Conservation (phyloP, 768 basidiomycete genomes). For the Suillus ampliporus region DNA sequence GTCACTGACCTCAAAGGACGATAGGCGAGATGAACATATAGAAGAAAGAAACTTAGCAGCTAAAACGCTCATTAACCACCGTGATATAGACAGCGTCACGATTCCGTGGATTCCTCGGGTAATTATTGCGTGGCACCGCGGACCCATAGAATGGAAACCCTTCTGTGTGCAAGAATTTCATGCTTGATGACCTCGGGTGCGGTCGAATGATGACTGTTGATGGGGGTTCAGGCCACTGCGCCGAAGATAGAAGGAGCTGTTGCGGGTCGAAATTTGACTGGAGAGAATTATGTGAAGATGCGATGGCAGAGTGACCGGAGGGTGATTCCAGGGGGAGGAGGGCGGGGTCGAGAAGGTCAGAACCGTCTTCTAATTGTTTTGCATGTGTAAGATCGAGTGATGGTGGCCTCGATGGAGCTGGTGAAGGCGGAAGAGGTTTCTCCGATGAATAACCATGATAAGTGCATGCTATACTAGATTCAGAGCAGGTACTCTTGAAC, state of each 20-base stretch:
- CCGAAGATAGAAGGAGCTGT: constrained; percentile 12
- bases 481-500: constrained; percentile 18
- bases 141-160: constrained; percentile 9
- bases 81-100: constrained; percentile 49
- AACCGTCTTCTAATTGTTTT: constrained; percentile 15
- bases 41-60: neutral
- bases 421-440: constrained; percentile 15
- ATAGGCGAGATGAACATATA: neutral
- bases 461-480: constrained; percentile 18
- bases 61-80: constrained; percentile 40
- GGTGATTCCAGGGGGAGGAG: constrained; percentile 33
- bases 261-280: constrained; percentile 32
- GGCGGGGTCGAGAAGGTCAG: constrained; percentile 19
- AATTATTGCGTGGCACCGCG: constrained; percentile 8
- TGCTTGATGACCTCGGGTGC: constrained; percentile 14
- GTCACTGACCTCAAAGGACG: neutral
- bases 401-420: constrained; percentile 6
- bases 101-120: constrained; percentile 1
- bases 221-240: constrained; percentile 31
- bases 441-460: constrained; percentile 11
- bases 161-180: constrained; percentile 7
- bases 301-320: constrained; percentile 21
- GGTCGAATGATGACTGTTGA: constrained; percentile 19
- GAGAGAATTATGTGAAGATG: constrained; percentile 41
- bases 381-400: constrained; percentile 9